A percentile compares a stretch with the other conserved stretches of the same genome.
Conservation (phyloP, 495 filamentous ascomycete genomes). For the Lophium mytilinum region DNA sequence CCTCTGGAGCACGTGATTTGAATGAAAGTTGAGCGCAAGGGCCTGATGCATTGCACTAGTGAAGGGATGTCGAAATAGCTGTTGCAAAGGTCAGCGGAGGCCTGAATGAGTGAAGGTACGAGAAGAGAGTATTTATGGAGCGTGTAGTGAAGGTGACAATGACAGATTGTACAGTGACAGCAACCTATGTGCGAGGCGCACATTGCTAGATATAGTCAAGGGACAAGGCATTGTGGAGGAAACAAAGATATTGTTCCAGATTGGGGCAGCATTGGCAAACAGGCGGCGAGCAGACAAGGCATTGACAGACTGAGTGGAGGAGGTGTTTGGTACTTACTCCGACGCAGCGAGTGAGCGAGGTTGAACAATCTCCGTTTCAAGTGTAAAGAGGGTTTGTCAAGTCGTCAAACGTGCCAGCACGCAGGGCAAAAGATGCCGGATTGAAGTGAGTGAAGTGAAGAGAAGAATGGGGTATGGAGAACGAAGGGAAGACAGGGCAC, state of each 20-base stretch:
- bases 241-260: no score
- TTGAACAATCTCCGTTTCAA: not conserved
- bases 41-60: conserved; percentile 4
- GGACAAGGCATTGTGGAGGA: no score
- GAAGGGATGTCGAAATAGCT: conserved; percentile 11
- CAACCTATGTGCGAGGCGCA: no score
- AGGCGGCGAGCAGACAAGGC: no score
- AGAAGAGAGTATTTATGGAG: not conserved
- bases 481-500: not conserved
- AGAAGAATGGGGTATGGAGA: not conserved
- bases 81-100: conserved; percentile 7
- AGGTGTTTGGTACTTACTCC: not conserved
- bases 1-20: not conserved
- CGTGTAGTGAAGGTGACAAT: no score
- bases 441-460: not conserved
- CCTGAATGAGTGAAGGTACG: not conserved
- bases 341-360: not conserved
- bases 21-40: conserved; percentile 4
- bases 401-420: conserved; percentile 1
- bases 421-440: not conserved
- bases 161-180: no score
- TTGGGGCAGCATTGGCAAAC: no score
- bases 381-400: not conserved
- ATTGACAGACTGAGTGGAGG: no score
- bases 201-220: no score